These are phyloP conservation scores for Strobilomyces confusus DNA, from an alignment of 768 basidiomycete species.

Conservation along the genomic window DNA sequence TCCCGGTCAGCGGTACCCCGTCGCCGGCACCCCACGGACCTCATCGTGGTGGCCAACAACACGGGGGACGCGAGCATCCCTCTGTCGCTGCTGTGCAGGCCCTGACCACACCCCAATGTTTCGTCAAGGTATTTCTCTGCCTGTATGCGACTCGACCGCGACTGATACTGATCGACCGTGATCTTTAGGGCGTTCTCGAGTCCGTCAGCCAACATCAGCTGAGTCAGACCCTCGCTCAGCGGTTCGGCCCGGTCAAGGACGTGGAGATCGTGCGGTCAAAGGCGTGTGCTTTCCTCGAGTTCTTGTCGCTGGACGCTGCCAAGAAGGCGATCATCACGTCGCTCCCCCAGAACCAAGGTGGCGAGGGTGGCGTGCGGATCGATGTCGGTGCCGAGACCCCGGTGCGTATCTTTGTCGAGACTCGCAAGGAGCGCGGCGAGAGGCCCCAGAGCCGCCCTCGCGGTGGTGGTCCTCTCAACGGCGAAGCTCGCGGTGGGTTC, in stretches of 20 bases:
- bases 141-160: background rate
- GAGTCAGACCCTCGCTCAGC: constrained; percentile 43
- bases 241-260: constrained; percentile 83
- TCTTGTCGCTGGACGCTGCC: constrained; percentile 72
- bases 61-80: constrained; percentile 41
- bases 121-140: constrained; percentile 71
- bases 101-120: constrained; percentile 75
- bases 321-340: constrained; percentile 78
- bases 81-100: constrained; percentile 52
- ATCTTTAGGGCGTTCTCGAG: constrained; percentile 67
- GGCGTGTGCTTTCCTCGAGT: constrained; percentile 95
- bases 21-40: constrained; percentile 31
- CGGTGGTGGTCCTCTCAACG: constrained; percentile 55
- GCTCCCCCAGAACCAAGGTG: constrained; percentile 63
- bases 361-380: constrained; percentile 84
- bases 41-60: constrained; percentile 32
- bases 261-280: constrained; percentile 84
- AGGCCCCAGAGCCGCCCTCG: constrained; percentile 60
- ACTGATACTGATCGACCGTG: constrained; percentile 11
- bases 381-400: constrained; percentile 55
- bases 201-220: constrained; percentile 52
- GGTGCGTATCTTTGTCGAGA: constrained; percentile 74
- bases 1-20: constrained; percentile 39
- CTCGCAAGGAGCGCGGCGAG: constrained; percentile 89
- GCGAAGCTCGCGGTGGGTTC: constrained; percentile 44